Conservation (phyloP, 139 green algal species). For the Chlamydomonas sp. region DNA sequence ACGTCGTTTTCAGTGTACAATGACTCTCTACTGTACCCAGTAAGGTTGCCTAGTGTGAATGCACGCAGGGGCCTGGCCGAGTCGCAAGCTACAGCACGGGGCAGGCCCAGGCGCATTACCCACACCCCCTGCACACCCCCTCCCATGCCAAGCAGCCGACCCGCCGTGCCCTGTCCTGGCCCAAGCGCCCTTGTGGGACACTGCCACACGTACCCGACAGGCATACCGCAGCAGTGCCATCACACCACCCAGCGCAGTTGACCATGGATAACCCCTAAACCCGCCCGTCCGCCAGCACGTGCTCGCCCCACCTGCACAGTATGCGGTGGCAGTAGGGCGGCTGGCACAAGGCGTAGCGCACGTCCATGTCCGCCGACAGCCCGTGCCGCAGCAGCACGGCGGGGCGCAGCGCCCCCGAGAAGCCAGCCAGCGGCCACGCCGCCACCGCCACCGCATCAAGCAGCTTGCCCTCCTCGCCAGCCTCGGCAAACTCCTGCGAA, state of each 20-base stretch:
- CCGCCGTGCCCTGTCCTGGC: no score
- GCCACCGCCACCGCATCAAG: slow-evolving; percentile 25
- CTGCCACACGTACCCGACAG: no score
- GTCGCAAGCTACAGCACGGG: no score
- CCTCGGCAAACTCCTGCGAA: slow-evolving; percentile 23
- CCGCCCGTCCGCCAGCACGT: not conserved
- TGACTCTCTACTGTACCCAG: no score
- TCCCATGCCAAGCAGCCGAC: no score
- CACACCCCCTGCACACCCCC: no score
- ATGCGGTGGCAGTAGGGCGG: slow-evolving; percentile 33
- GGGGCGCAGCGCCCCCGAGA: not conserved
- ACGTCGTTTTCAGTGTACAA: no score
- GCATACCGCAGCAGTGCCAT: not conserved
- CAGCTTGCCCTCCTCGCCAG: slow-evolving; percentile 35
- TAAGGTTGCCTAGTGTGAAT: no score
- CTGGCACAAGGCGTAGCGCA: not conserved
- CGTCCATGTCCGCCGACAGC: slow-evolving; percentile 2
- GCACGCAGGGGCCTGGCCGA: no score
- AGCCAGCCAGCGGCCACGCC: slow-evolving; percentile 19
- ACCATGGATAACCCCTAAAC: not conserved
- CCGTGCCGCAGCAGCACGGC: slow-evolving; percentile 1
- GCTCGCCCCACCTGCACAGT: slow-evolving; percentile 5
- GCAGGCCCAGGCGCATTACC: no score
- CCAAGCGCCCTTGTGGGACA: no score
- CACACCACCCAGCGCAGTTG: not conserved